These are phyloP conservation scores for Sanghuangporus sanghuang DNA, from an alignment of 1,284 basidiomycete genomes.

Conservation along the genomic window DNA sequence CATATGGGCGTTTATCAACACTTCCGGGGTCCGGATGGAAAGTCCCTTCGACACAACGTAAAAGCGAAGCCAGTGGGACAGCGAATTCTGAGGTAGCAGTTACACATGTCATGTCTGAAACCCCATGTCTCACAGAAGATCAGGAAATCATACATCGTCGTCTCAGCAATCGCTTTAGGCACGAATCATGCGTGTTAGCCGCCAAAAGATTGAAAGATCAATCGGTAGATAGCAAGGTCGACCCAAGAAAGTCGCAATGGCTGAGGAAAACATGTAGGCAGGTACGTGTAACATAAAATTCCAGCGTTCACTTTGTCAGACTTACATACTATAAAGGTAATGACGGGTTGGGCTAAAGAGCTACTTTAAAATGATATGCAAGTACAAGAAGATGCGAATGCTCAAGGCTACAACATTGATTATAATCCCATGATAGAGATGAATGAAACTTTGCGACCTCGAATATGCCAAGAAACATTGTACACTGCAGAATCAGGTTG, in stretches of 20 bases:
- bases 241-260: slow-evolving; percentile 33
- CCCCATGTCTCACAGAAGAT: not conserved
- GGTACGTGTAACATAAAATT: slow-evolving; percentile 1
- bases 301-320: not conserved
- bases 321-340: not conserved
- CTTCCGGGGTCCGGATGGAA: slow-evolving; percentile 1
- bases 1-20: slow-evolving; percentile 8
- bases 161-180: slow-evolving; percentile 41
- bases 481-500: slow-evolving; percentile 12
- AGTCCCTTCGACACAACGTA: not conserved
- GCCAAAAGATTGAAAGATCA: slow-evolving; percentile 38
- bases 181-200: slow-evolving; percentile 50
- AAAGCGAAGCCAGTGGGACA: not conserved
- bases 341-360: slow-evolving; percentile 10
- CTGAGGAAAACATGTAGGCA: slow-evolving; percentile 37
- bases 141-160: slow-evolving; percentile 38
- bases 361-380: not conserved
- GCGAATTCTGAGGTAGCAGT: slow-evolving; percentile 1
- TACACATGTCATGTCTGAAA: not conserved
- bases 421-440: not conserved
- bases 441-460: not conserved
- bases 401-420: slow-evolving; percentile 7
- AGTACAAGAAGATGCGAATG: not conserved
- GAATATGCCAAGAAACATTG: slow-evolving; percentile 18
- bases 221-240: slow-evolving; percentile 26